A percentile compares a stretch with the other conserved stretches of the same genome.
phyloP scores from a whole-genome alignment of 2,329 filamentous ascomycete species.

The Colletotrichum spaethianum region DNA sequence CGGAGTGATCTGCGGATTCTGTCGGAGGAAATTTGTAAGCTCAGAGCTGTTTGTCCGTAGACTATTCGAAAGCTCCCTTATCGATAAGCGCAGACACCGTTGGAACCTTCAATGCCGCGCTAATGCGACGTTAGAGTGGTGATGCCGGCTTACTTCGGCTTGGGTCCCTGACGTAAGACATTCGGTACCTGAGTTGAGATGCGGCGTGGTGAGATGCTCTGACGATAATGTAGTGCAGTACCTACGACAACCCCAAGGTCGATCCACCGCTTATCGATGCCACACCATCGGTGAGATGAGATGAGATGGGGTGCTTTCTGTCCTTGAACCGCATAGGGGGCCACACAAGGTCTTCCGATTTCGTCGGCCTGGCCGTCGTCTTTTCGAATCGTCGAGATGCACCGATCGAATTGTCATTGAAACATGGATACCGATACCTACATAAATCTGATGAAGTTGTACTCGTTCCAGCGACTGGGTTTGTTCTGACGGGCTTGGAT shows the following conservation, averaged over 20 bases:
- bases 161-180: background rate
- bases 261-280: constrained; percentile 12
- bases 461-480: background rate
- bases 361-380: background rate
- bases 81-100: constrained; percentile 9
- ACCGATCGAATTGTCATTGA: background rate
- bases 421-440: background rate
- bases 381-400: constrained; percentile 5
- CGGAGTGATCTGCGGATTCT: background rate
- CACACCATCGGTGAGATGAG: constrained; percentile 2
- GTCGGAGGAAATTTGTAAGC: constrained; percentile 12
- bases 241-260: background rate
- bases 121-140: background rate
- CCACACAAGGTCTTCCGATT: constrained; percentile 9
- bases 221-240: background rate
- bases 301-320: background rate
- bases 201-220: background rate
- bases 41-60: background rate
- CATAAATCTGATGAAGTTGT: background rate
- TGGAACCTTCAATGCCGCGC: background rate
- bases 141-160: background rate
- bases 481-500: no score
- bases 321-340: background rate
- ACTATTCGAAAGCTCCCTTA: constrained; percentile 12
- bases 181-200: background rate